Evolutionary conservation across 2,329 filamentous ascomycete genomes (phyloP), one percentile per base, ranked within the genome.

Genomic region (Cladosporium sp.): DNA sequence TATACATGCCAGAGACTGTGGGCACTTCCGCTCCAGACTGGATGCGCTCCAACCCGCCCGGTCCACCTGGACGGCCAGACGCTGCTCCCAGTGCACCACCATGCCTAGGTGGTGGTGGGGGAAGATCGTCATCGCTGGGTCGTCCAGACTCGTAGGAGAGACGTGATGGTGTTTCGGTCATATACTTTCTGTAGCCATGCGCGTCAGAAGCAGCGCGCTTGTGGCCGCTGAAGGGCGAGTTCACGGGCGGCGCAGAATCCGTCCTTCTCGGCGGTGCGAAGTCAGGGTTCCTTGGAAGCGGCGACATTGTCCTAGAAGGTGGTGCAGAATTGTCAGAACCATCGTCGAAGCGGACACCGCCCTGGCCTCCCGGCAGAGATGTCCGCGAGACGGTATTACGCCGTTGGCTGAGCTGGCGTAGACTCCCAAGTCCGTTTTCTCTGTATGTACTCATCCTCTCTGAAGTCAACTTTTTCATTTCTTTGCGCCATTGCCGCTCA

Each of bases 401-500:
- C n/a, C 70, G 66, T 48, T 66, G 66, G 34, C 65, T 61, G n/a
- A 65, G 58, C 19, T 63, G 54, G n/a, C 58, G 50, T 47, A 51
- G 56, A 17, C 37, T 47, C n/a, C 45, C 51, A 34, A 58, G 50
- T 20, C 58, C 54, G 18, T 58, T 57, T 20, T 65, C 62, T 20
- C 62, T 54, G 15, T 57, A 56, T 7, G 56, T 58, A 17, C 81
- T 82, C 81, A 95, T 92, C 18, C 89, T 82, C 49, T 82, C 83
- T 4, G 86, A 83, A 0, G 92, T 96, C 39, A 92, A 74, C 52
- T 96, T 90, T 70, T 96, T 97, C 66, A 99, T 71, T 62, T 86
- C 83, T 64, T 84, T 86, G 58, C 91, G 83, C 93, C 93, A 99
- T 58, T 96, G 88, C 19, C 84, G 79, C 70, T 97, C 93, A 39